These are phyloP conservation scores for Didymella lethalis DNA, from an alignment of 2,329 filamentous ascomycete genomes.

Conservation along the genomic window DNA sequence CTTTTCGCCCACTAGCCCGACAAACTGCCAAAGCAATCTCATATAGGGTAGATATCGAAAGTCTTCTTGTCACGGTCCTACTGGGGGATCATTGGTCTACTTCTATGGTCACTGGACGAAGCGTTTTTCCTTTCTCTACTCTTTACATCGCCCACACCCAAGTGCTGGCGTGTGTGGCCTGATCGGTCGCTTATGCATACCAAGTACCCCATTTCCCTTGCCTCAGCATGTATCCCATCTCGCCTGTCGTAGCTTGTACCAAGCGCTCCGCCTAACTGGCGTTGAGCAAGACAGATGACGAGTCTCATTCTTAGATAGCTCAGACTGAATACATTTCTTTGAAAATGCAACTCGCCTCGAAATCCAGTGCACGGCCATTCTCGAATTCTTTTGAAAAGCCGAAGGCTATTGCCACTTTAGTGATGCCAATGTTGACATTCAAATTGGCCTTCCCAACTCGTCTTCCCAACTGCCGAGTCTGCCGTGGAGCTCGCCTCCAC, in stretches of 20 bases:
- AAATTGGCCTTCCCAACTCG: slow-evolving; percentile 6
- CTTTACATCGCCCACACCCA: slow-evolving; percentile 42
- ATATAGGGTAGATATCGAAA: not conserved
- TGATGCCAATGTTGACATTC: not conserved
- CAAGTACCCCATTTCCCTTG: slow-evolving; percentile 20
- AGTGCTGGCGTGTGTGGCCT: slow-evolving; percentile 48
- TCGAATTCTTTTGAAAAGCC: not conserved
- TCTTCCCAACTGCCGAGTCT: slow-evolving; percentile 6
- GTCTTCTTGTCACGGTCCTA: slow-evolving; percentile 19
- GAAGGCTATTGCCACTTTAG: not conserved
- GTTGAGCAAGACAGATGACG: slow-evolving; percentile 46
- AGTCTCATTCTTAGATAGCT: slow-evolving; percentile 21
- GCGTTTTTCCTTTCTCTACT: slow-evolving; percentile 19
- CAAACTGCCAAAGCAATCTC: slow-evolving; percentile 11
- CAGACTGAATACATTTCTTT: slow-evolving; percentile 3
- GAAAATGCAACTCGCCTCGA: not conserved
- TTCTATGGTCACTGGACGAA: not conserved
- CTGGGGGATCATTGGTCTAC: not conserved
- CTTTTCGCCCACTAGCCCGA: slow-evolving; percentile 12
- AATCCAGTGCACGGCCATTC: not conserved
- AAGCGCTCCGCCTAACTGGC: slow-evolving; percentile 40
- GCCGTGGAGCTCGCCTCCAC: slow-evolving; percentile 3
- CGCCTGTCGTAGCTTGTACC: slow-evolving; percentile 40
- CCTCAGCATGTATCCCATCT: slow-evolving; percentile 27
- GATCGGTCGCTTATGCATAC: slow-evolving; percentile 40